phyloP scores from a whole-genome alignment of 768 basidiomycete genomes.

The Trametes cingulata region DNA sequence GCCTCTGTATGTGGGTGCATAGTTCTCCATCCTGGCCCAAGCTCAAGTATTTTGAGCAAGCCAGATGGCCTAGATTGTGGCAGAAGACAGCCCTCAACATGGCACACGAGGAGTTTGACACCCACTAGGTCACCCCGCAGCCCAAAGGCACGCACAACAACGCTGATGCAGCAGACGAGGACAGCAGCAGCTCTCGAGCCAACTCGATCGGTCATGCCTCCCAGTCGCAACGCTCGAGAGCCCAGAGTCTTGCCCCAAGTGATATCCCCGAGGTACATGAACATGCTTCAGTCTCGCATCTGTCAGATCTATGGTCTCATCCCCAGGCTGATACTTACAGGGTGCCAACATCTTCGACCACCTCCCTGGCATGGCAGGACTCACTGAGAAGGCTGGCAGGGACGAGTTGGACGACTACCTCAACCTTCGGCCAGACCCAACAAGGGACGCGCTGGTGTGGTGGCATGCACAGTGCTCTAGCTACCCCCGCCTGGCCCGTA shows the following conservation, averaged over 20 bases:
- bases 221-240: no score
- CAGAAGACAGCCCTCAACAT: slow-evolving; percentile 1
- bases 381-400: slow-evolving; percentile 15
- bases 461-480: slow-evolving; percentile 28
- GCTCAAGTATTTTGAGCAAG: slow-evolving; percentile 14
- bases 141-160: background rate
- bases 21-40: no score
- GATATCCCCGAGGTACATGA: no score
- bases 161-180: background rate
- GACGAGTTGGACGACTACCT: slow-evolving; percentile 36
- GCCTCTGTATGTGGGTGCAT: slow-evolving; percentile 17
- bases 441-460: slow-evolving; percentile 32
- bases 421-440: slow-evolving; percentile 26
- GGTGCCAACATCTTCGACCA: slow-evolving; percentile 35
- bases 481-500: slow-evolving; percentile 34
- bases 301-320: no score
- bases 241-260: no score
- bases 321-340: no score
- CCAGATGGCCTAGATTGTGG: slow-evolving; percentile 9
- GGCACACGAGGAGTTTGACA: background rate
- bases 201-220: no score
- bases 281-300: no score
- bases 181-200: no score
- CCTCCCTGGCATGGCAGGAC: slow-evolving; percentile 22
- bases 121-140: background rate